These are phyloP conservation scores for Huntiella decipiens DNA, from an alignment of 2,329 filamentous ascomycete species.

Conservation along the genomic window DNA sequence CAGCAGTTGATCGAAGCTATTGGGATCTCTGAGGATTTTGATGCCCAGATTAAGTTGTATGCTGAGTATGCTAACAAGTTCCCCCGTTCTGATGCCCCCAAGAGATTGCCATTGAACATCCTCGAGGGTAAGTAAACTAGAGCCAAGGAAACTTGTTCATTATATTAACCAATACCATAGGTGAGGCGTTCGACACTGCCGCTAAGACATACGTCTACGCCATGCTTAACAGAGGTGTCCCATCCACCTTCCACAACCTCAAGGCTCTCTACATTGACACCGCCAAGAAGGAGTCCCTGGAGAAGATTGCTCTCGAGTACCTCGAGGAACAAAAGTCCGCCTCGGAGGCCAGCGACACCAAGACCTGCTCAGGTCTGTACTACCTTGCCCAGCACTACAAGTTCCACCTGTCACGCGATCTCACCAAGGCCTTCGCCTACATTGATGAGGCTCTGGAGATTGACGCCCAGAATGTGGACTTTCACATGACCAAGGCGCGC, in stretches of 20 bases:
- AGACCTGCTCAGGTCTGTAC: slow-evolving; percentile 41
- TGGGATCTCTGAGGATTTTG: slow-evolving; percentile 38
- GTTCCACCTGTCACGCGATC: slow-evolving; percentile 69
- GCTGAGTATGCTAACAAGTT: slow-evolving; percentile 62
- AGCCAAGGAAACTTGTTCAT: slow-evolving; percentile 10
- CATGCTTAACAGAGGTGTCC: slow-evolving; percentile 82
- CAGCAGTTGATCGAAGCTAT: slow-evolving; percentile 53
- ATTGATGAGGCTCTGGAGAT: slow-evolving; percentile 69
- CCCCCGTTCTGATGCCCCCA: slow-evolving; percentile 66
- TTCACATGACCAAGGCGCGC: slow-evolving; percentile 84
- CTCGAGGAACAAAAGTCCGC: slow-evolving; percentile 30
- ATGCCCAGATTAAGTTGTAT: slow-evolving; percentile 52
- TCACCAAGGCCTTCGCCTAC: slow-evolving; percentile 62
- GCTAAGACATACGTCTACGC: slow-evolving; percentile 62
- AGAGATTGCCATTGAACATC: slow-evolving; percentile 77
- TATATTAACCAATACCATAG: slow-evolving; percentile 19
- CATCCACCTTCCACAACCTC: slow-evolving; percentile 89
- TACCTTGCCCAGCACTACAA: slow-evolving; percentile 97
- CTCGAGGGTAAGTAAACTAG: slow-evolving; percentile 38
- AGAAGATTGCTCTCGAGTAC: slow-evolving; percentile 62
- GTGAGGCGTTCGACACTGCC: slow-evolving; percentile 60
- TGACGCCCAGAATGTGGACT: slow-evolving; percentile 68
- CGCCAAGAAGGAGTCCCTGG: slow-evolving; percentile 59
- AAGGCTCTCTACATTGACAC: slow-evolving; percentile 75
- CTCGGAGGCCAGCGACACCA: slow-evolving; percentile 38